Percentiles rank a stretch among this genome's conserved stretches.
Evolutionary conservation across 257 asterid species (phyloP).

Genomic region (Schizonepeta tenuifolia): DNA sequence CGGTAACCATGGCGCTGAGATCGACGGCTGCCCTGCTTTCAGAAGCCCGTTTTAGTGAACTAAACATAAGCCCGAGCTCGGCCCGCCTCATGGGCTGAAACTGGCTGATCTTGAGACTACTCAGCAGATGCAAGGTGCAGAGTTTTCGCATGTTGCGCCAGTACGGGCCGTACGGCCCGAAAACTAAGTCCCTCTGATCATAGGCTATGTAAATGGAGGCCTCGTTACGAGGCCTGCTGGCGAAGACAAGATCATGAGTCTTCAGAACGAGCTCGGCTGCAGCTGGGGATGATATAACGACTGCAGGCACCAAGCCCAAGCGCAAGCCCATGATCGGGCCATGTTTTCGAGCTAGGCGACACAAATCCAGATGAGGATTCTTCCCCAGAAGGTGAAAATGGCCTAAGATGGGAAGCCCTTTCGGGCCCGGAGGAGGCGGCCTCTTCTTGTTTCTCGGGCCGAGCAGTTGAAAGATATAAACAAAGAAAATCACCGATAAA

Average conservation of each 20-base stretch:
- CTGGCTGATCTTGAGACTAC: slow-evolving; percentile 16
- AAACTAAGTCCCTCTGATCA: slow-evolving; percentile 22
- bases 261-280: slow-evolving; percentile 36
- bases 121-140: slow-evolving; percentile 38
- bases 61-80: slow-evolving; percentile 35
- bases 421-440: slow-evolving; percentile 29
- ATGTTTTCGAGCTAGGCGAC: slow-evolving; percentile 26
- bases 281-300: slow-evolving; percentile 32
- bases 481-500: neutral
- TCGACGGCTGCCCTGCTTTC: slow-evolving; percentile 16
- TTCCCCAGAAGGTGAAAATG: slow-evolving; percentile 35
- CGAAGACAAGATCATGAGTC: slow-evolving; percentile 32
- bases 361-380: slow-evolving; percentile 30
- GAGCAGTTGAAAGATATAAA: slow-evolving; percentile 19
- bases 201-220: slow-evolving; percentile 2
- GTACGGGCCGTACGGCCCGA: slow-evolving; percentile 38
- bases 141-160: slow-evolving; percentile 50
- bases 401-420: slow-evolving; percentile 29
- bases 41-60: slow-evolving; percentile 20
- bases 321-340: slow-evolving; percentile 40
- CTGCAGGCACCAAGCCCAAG: slow-evolving; percentile 22
- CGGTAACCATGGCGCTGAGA: slow-evolving; percentile 14
- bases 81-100: slow-evolving; percentile 40
- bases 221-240: slow-evolving; percentile 26
- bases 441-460: slow-evolving; percentile 3